Conservation (phyloP, 2,329 filamentous ascomycete genomes). For the Ophiostoma sp. region DNA sequence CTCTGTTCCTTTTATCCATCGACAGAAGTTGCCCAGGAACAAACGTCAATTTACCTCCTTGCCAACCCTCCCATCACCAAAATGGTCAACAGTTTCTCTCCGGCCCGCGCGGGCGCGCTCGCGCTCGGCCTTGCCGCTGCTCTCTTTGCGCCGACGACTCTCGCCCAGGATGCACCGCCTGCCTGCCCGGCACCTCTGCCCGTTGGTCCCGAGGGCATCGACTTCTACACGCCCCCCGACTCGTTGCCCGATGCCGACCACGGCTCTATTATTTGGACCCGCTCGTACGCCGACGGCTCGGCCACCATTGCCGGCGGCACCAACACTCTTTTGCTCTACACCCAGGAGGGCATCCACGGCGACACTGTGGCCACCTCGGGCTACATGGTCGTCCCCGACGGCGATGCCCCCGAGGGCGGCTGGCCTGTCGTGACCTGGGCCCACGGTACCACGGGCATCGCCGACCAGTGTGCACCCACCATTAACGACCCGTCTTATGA, state of each 20-base stretch:
- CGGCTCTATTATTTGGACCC: slow-evolving; percentile 1
- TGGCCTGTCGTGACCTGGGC: slow-evolving; percentile 10
- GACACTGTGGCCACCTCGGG: slow-evolving; percentile 3
- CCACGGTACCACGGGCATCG: slow-evolving; percentile 17
- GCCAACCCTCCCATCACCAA: background rate
- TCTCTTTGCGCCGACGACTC: background rate
- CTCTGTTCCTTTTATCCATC: background rate
- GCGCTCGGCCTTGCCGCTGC: background rate
- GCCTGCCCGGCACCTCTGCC: slow-evolving; percentile 13
- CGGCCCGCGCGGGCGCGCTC: background rate
- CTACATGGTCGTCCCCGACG: background rate
- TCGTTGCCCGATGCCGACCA: slow-evolving; percentile 1
- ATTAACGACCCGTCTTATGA: background rate
- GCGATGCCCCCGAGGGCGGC: slow-evolving; percentile 6
- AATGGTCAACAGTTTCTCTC: background rate
- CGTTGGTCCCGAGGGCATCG: background rate
- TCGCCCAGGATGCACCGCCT: background rate
- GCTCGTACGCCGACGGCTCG: background rate
- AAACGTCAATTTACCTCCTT: no score
- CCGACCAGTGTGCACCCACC: slow-evolving; percentile 6
- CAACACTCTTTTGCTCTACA: slow-evolving; percentile 7
- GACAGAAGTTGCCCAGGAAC: background rate
- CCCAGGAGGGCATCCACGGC: slow-evolving; percentile 13
- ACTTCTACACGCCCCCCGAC: slow-evolving; percentile 9
- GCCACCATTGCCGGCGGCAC: background rate